A percentile compares a stretch with the other conserved stretches of the same genome.
Conservation (phyloP, 2,329 filamentous ascomycete genomes). For the Exserohilum turcica region DNA sequence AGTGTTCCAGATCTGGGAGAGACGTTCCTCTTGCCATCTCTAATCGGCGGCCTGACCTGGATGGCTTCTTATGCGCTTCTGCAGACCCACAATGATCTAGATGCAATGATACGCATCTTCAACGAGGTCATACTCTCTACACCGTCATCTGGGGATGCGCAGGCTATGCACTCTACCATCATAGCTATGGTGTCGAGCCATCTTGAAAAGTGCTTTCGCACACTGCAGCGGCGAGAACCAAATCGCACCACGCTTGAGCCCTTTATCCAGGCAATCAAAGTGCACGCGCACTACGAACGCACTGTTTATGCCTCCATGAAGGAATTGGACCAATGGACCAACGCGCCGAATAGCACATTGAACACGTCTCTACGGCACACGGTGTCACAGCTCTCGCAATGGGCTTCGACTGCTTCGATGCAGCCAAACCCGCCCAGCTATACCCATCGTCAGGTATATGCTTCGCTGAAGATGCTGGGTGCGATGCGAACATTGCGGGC, state of each 20-base stretch:
- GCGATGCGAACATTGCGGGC: constrained; percentile 64
- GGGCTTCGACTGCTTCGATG: constrained; percentile 62
- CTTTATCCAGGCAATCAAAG: constrained; percentile 67
- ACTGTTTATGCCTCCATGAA: constrained; percentile 66
- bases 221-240: constrained; percentile 69
- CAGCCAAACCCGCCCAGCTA: constrained; percentile 66
- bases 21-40: constrained; percentile 77
- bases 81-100: constrained; percentile 66
- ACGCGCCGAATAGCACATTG: constrained; percentile 61
- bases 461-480: constrained; percentile 65
- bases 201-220: constrained; percentile 69
- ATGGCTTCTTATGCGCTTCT: constrained; percentile 72
- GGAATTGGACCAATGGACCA: constrained; percentile 72
- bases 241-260: constrained; percentile 72
- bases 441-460: constrained; percentile 72
- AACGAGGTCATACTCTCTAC: constrained; percentile 73
- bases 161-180: constrained; percentile 71
- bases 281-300: constrained; percentile 63
- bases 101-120: constrained; percentile 72
- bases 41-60: constrained; percentile 75
- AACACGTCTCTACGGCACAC: constrained; percentile 63
- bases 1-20: constrained; percentile 68
- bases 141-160: constrained; percentile 73
- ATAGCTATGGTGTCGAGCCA: constrained; percentile 73
- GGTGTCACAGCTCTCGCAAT: constrained; percentile 67